A percentile compares a stretch with the other conserved stretches of the same genome.
These are phyloP conservation scores for Earliella scabrosa DNA, from an alignment of 1,284 basidiomycete genomes.

Conservation along the genomic window DNA sequence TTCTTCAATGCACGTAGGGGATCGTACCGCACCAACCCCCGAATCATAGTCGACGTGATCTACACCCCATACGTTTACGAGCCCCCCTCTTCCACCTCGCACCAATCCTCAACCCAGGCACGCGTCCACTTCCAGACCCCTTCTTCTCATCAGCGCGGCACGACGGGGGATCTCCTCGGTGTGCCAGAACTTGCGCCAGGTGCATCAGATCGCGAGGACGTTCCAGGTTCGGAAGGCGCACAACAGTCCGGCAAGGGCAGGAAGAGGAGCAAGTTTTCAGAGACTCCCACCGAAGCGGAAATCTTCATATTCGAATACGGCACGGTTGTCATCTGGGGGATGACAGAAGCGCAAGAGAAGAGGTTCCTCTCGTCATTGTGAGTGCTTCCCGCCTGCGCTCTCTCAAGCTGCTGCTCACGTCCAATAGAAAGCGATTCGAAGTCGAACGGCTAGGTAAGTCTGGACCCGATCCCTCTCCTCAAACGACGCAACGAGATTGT, in stretches of 20 bases:
- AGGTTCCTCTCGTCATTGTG: conserved; percentile 88
- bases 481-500: neutral
- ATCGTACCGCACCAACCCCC: conserved; percentile 85
- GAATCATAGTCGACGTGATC: conserved; percentile 80
- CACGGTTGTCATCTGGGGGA: conserved; percentile 95
- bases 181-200: conserved; percentile 62
- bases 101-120: conserved; percentile 24
- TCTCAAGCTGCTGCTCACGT: conserved; percentile 16
- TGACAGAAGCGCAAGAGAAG: conserved; percentile 92
- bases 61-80: conserved; percentile 86
- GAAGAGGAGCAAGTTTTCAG: conserved; percentile 67
- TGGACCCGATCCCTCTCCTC: neutral
- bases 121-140: conserved; percentile 36
- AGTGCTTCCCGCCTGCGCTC: conserved; percentile 37
- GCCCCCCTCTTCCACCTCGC: conserved; percentile 36
- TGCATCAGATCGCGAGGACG: conserved; percentile 17
- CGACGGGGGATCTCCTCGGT: conserved; percentile 72
- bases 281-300: conserved; percentile 76
- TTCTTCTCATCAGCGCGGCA: conserved; percentile 17
- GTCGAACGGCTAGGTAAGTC: conserved; percentile 80
- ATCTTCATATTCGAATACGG: conserved; percentile 96
- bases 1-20: conserved; percentile 84
- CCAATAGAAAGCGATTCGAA: conserved; percentile 85
- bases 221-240: conserved; percentile 24
- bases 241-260: conserved; percentile 39